A percentile compares a stretch with the other conserved stretches of the same genome.
phyloP scores from a whole-genome alignment of 2,329 filamentous ascomycete species.

The Macrophomina phaseolina region DNA sequence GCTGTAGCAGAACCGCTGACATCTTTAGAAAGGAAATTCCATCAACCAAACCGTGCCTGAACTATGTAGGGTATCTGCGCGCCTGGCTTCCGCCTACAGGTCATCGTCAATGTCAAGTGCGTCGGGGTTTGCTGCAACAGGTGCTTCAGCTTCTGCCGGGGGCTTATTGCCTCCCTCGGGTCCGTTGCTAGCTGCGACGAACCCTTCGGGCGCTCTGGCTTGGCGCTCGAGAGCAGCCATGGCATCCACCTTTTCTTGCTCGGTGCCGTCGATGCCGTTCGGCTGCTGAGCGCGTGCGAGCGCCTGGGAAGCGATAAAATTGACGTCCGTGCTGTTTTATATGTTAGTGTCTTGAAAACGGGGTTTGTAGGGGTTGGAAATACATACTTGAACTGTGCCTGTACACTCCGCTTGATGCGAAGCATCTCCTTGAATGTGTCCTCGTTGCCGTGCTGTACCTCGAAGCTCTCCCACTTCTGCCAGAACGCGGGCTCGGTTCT shows the following conservation, averaged over 20 bases:
- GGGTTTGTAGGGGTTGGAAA: background rate
- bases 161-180: conserved; percentile 59
- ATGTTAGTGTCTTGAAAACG: conserved; percentile 37
- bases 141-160: conserved; percentile 42
- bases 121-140: conserved; percentile 74
- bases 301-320: conserved; percentile 96
- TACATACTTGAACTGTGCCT: conserved; percentile 89
- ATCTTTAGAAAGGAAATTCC: conserved; percentile 16
- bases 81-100: conserved; percentile 29
- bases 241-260: conserved; percentile 69
- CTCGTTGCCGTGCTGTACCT: conserved; percentile 97
- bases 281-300: conserved; percentile 78
- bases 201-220: conserved; percentile 85
- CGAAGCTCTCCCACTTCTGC: conserved; percentile 96
- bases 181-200: conserved; percentile 84
- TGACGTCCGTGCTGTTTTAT: conserved; percentile 78
- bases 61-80: conserved; percentile 25
- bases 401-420: conserved; percentile 94
- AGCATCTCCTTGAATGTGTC: conserved; percentile 99
- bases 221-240: conserved; percentile 91
- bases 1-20: conserved; percentile 8
- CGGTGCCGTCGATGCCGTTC: conserved; percentile 51
- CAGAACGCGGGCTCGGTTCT: conserved; percentile 89
- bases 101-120: conserved; percentile 78
- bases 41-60: conserved; percentile 10